These are phyloP conservation scores for Leccinum pellstonianum DNA, from an alignment of 768 basidiomycete genomes.

Conservation along the genomic window DNA sequence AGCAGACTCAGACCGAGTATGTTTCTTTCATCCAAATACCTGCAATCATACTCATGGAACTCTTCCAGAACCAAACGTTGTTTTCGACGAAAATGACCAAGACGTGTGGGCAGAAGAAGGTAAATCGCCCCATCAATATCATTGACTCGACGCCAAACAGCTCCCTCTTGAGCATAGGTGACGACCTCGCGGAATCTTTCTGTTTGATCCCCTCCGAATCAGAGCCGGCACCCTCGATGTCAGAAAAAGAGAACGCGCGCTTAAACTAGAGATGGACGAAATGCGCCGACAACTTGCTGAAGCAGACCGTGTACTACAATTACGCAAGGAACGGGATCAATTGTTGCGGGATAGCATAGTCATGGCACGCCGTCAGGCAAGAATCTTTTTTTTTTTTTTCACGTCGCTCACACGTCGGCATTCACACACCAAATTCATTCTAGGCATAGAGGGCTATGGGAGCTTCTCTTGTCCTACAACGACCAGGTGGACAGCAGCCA, in stretches of 20 bases:
- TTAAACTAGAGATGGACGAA: conserved; percentile 60
- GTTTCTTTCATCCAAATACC: conserved; percentile 14
- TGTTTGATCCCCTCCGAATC: conserved; percentile 66
- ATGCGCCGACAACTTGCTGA: conserved; percentile 57
- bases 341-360: conserved; percentile 80
- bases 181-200: conserved; percentile 79
- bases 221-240: conserved; percentile 45
- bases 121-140: conserved; percentile 26
- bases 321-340: conserved; percentile 76
- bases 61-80: conserved; percentile 17
- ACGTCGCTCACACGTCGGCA: not conserved
- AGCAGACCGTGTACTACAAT: conserved; percentile 61
- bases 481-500: conserved; percentile 35
- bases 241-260: conserved; percentile 66
- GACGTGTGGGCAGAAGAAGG: conserved; percentile 65
- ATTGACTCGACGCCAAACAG: not conserved
- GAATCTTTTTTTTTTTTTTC: not conserved
- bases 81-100: conserved; percentile 54
- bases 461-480: conserved; percentile 58
- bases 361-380: conserved; percentile 66
- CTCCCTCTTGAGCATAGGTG: conserved; percentile 36
- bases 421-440: conserved; percentile 1
- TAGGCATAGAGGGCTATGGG: conserved; percentile 83
- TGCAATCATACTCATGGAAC: conserved; percentile 10
- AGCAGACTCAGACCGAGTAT: conserved; percentile 22